Percentiles rank a stretch among this genome's conserved stretches.
phyloP scores from a whole-genome alignment of 306 rosid genomes.

The Vachellia collinsii region DNA sequence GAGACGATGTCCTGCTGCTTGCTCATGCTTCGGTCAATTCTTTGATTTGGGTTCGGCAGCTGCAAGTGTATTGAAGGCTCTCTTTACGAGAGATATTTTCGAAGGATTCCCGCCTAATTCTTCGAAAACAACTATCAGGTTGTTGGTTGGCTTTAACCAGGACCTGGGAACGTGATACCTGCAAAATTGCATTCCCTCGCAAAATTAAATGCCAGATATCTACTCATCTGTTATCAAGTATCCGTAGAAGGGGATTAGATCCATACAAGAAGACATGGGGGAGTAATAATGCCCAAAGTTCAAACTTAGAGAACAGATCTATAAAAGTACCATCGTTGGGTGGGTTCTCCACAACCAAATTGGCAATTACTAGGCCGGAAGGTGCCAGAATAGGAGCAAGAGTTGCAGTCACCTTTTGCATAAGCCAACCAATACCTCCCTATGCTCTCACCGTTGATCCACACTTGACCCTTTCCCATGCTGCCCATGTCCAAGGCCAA shows the following conservation, averaged over 20 bases:
- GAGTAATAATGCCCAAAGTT: neutral
- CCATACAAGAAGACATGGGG: neutral
- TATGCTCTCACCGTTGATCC: constrained; percentile 95
- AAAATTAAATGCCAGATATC: neutral
- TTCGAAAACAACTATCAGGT: constrained; percentile 76
- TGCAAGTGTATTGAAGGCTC: constrained; percentile 38
- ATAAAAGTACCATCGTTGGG: constrained; percentile 75
- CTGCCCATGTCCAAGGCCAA: constrained; percentile 87
- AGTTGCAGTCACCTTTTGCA: constrained; percentile 76
- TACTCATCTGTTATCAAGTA: neutral
- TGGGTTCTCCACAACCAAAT: constrained; percentile 85
- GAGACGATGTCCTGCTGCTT: neutral
- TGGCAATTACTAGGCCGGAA: constrained; percentile 66
- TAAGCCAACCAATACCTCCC: constrained; percentile 95
- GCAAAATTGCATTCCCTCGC: constrained; percentile 17
- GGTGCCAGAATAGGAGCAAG: constrained; percentile 76
- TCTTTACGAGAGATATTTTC: constrained; percentile 63
- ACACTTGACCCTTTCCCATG: constrained; percentile 98
- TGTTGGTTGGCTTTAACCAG: constrained; percentile 85
- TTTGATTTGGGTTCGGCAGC: neutral
- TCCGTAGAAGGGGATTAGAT: neutral
- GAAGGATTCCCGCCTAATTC: constrained; percentile 90
- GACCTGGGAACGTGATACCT: constrained; percentile 98
- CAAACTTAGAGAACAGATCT: neutral
- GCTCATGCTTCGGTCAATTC: constrained; percentile 34